Conservation (phyloP, 2,329 filamentous ascomycete species). For the Cordyceps cateniannulata region DNA sequence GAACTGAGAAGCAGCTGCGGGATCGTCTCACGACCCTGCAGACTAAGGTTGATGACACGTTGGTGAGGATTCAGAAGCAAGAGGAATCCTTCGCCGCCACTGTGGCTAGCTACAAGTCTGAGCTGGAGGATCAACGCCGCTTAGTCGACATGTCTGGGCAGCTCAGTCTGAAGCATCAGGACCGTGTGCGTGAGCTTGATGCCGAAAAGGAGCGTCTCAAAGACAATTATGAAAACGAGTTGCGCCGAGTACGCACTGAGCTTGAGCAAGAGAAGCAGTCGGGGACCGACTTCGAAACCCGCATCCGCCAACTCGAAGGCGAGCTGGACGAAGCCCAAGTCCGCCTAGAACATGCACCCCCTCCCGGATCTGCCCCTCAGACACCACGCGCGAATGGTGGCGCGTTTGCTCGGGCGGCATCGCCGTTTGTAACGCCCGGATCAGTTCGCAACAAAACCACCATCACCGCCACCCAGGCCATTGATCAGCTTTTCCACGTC, state of each 20-base stretch:
- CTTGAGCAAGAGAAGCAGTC: conserved; percentile 48
- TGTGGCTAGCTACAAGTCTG: conserved; percentile 81
- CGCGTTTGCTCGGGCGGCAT: conserved; percentile 44
- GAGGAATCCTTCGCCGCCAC: conserved; percentile 74
- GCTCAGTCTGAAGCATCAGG: conserved; percentile 64
- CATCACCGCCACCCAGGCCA: conserved; percentile 55
- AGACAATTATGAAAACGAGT: conserved; percentile 58
- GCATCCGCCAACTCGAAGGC: conserved; percentile 43
- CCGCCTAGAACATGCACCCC: conserved; percentile 36
- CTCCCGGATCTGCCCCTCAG: conserved; percentile 47
- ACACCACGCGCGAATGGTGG: conserved; percentile 57
- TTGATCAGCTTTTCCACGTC: conserved; percentile 58
- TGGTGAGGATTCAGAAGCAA: conserved; percentile 75
- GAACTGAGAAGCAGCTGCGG: conserved; percentile 73
- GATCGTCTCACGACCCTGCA: conserved; percentile 77
- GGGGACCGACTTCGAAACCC: conserved; percentile 40
- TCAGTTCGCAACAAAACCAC: conserved; percentile 49
- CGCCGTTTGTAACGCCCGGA: conserved; percentile 56
- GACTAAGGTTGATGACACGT: conserved; percentile 77
- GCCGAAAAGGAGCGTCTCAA: conserved; percentile 52
- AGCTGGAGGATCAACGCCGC: conserved; percentile 73
- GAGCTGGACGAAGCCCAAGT: conserved; percentile 49
- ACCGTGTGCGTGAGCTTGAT: conserved; percentile 64
- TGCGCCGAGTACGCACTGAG: conserved; percentile 49
- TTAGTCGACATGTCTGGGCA: conserved; percentile 78